phyloP scores from a whole-genome alignment of 257 asterid genomes.

The Penstemon davidsonii region DNA sequence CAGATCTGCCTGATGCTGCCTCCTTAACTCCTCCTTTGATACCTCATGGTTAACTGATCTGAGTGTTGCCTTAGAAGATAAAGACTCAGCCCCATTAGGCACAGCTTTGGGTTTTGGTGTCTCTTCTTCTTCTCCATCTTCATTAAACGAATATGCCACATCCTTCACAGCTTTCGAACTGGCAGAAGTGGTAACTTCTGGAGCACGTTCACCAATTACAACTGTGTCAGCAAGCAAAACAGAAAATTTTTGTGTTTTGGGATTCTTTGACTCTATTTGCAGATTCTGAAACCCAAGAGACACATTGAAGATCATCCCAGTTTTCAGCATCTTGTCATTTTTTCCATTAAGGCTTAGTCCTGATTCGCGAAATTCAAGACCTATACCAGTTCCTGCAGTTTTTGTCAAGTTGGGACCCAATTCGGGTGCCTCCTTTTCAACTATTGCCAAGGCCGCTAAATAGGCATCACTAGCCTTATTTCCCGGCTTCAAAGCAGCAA shows the following conservation, averaged over 20 bases:
- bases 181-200: slow-evolving; percentile 49
- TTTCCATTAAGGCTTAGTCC: slow-evolving; percentile 56
- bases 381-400: slow-evolving; percentile 83
- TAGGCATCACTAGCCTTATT: slow-evolving; percentile 49
- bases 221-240: slow-evolving; percentile 78
- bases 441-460: slow-evolving; percentile 57
- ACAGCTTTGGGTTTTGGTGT: slow-evolving; percentile 31
- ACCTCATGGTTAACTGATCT: slow-evolving; percentile 71
- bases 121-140: slow-evolving; percentile 56
- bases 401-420: slow-evolving; percentile 57
- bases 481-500: slow-evolving; percentile 63
- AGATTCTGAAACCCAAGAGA: slow-evolving; percentile 72
- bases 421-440: slow-evolving; percentile 65
- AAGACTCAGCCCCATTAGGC: slow-evolving; percentile 30
- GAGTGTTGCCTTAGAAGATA: slow-evolving; percentile 62
- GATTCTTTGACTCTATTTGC: slow-evolving; percentile 44
- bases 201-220: slow-evolving; percentile 40
- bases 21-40: slow-evolving; percentile 67
- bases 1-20: slow-evolving; percentile 81
- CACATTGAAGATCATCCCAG: slow-evolving; percentile 76
- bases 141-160: slow-evolving; percentile 56
- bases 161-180: slow-evolving; percentile 55
- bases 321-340: slow-evolving; percentile 57
- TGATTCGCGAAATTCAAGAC: slow-evolving; percentile 80
- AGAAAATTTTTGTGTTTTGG: slow-evolving; percentile 55